These are phyloP conservation scores for Chionographis japonica DNA, from an alignment of 106 monocot species.

Conservation along the genomic window DNA sequence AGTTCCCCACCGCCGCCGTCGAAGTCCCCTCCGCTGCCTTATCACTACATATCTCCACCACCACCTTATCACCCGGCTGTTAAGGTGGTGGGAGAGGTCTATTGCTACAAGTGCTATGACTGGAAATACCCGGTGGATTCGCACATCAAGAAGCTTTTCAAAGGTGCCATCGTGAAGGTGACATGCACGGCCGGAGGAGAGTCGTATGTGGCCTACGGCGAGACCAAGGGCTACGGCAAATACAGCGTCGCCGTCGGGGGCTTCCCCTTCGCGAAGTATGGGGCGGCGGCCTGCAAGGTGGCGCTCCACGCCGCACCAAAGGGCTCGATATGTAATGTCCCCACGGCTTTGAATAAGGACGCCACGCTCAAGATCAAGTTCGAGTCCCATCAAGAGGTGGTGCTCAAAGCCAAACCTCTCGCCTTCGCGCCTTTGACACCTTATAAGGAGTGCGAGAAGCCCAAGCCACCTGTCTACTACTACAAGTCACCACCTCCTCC, in stretches of 20 bases:
- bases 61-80: constrained; percentile 24
- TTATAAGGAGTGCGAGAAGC: constrained; percentile 32
- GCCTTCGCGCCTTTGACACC: constrained; percentile 43
- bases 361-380: constrained; percentile 25
- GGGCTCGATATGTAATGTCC: constrained; percentile 39
- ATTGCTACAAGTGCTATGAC: constrained; percentile 62
- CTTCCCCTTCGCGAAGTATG: constrained; percentile 41
- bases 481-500: constrained; percentile 33
- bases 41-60: constrained; percentile 16
- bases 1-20: constrained; percentile 30
- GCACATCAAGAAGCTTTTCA: constrained; percentile 42
- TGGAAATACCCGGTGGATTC: constrained; percentile 39
- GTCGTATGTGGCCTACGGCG: constrained; percentile 32
- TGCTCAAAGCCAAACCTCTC: constrained; percentile 38
- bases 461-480: constrained; percentile 16
- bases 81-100: constrained; percentile 59
- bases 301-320: constrained; percentile 43
- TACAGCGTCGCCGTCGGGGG: constrained; percentile 37
- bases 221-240: constrained; percentile 31
- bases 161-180: constrained; percentile 42
- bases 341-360: constrained; percentile 40
- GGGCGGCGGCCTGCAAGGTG: constrained; percentile 34
- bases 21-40: constrained; percentile 15
- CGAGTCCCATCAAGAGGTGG: constrained; percentile 15
- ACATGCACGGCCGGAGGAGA: constrained; percentile 34